A percentile compares a stretch with the other conserved stretches of the same genome.
Evolutionary conservation across 768 basidiomycete species (phyloP).

Genomic region (Filobasidium wieringae): DNA sequence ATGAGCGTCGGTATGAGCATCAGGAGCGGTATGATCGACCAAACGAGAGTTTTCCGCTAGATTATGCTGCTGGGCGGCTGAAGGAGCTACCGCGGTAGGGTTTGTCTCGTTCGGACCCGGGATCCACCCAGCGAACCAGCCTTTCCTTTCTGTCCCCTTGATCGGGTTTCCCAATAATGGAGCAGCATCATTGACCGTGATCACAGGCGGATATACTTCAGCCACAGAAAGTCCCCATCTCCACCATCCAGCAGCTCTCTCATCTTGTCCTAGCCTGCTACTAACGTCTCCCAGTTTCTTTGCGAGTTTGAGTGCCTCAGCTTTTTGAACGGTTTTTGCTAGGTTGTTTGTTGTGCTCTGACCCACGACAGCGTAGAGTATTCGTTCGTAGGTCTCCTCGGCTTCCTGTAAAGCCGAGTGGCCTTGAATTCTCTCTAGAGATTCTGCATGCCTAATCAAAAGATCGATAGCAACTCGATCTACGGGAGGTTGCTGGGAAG

Average conservation of each 20-base stretch:
- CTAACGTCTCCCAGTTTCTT: conserved; percentile 32
- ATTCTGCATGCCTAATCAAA: conserved; percentile 31
- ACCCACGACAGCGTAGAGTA: conserved; percentile 14
- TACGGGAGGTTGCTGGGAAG: conserved; percentile 5
- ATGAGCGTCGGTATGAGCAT: not conserved
- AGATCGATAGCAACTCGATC: conserved; percentile 30
- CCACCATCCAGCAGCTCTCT: conserved; percentile 28
- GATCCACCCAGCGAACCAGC: not conserved
- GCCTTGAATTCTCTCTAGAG: conserved; percentile 30
- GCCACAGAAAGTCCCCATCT: conserved; percentile 21
- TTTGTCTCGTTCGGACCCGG: not conserved
- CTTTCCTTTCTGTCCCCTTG: not conserved
- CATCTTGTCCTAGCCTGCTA: conserved; percentile 18
- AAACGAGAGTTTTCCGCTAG: not conserved
- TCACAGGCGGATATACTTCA: conserved; percentile 1
- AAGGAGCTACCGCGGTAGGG: not conserved
- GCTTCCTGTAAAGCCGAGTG: conserved; percentile 20
- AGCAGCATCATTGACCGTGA: conserved; percentile 9
- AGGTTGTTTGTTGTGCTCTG: not conserved
- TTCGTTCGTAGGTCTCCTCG: conserved; percentile 29
- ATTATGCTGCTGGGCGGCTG: not conserved
- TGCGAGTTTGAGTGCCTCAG: conserved; percentile 21
- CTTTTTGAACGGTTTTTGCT: conserved; percentile 2
- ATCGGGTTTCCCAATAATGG: not conserved
- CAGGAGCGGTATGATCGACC: not conserved